A percentile compares a stretch with the other conserved stretches of the same genome.
Conservation (phyloP, 768 basidiomycete species). For the Chalciporus sphaerocephalus region DNA sequence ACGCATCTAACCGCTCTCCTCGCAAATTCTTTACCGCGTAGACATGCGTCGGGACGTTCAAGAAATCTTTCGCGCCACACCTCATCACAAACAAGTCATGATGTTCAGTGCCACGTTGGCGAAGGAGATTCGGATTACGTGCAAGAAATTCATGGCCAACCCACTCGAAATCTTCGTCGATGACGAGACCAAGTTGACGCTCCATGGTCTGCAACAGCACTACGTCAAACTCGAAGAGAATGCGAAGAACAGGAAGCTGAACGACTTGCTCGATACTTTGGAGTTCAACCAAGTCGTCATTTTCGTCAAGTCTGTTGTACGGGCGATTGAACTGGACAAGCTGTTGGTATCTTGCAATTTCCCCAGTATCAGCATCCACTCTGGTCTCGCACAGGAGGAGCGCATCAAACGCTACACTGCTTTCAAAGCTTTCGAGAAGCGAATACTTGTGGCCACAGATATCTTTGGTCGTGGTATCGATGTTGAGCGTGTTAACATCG, state of each 20-base stretch:
- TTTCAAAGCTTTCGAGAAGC: slow-evolving; percentile 99
- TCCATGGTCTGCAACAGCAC: slow-evolving; percentile 98
- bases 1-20: slow-evolving; percentile 58
- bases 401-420: slow-evolving; percentile 94
- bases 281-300: slow-evolving; percentile 99
- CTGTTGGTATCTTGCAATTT: slow-evolving; percentile 96
- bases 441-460: slow-evolving; percentile 97
- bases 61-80: slow-evolving; percentile 98
- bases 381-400: slow-evolving; percentile 90
- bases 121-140: slow-evolving; percentile 94
- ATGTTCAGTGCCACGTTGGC: slow-evolving; percentile 99
- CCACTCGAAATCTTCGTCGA: slow-evolving; percentile 99
- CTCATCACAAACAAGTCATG: slow-evolving; percentile 99
- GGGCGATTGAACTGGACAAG: slow-evolving; percentile 95
- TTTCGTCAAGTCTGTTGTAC: slow-evolving; percentile 96
- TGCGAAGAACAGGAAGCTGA: slow-evolving; percentile 94
- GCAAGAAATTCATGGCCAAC: slow-evolving; percentile 99
- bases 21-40: slow-evolving; percentile 53
- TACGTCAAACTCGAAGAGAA: slow-evolving; percentile 95
- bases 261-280: slow-evolving; percentile 89
- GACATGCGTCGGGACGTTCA: slow-evolving; percentile 99
- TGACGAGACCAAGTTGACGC: slow-evolving; percentile 96
- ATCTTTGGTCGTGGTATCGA: slow-evolving; percentile 99
- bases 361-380: slow-evolving; percentile 96
- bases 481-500: slow-evolving; percentile 99